Conservation (phyloP, 805 yeast genomes). For the Candida maesae region DNA sequence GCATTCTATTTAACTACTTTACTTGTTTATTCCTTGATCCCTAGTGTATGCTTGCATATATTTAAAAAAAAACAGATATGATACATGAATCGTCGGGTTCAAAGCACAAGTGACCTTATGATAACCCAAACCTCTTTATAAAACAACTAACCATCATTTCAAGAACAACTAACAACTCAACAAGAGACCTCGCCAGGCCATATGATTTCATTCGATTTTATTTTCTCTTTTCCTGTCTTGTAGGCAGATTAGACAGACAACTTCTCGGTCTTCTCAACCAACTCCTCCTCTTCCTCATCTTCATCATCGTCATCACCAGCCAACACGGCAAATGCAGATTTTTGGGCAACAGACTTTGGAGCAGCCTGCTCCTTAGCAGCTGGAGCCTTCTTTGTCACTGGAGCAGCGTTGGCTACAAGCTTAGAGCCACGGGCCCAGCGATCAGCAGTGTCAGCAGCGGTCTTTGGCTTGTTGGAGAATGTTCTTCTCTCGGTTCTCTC, state of each 20-base stretch:
- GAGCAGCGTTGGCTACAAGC: conserved; percentile 14
- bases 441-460: conserved; percentile 26
- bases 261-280: conserved; percentile 37
- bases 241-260: conserved; percentile 33
- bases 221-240: not conserved
- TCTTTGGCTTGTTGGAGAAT: conserved; percentile 14
- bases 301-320: conserved; percentile 51
- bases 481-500: conserved; percentile 37
- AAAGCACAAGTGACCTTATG: too few relatives aligned
- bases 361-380: conserved; percentile 9
- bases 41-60: not conserved
- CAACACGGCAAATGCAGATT: conserved; percentile 48
- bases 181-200: not conserved
- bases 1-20: too few relatives aligned
- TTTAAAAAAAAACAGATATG: not conserved
- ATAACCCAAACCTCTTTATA: too few relatives aligned
- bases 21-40: not conserved
- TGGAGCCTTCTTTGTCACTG: conserved; percentile 7
- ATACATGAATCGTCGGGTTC: too few relatives aligned
- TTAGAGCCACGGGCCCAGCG: conserved; percentile 27
- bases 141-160: not conserved
- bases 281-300: conserved; percentile 27
- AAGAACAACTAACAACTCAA: not conserved
- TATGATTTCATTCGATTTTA: not conserved
- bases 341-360: conserved; percentile 32